Base-by-base conservation (phyloP, 495 filamentous ascomycete genomes). In the Tuber magnatum region DNA sequence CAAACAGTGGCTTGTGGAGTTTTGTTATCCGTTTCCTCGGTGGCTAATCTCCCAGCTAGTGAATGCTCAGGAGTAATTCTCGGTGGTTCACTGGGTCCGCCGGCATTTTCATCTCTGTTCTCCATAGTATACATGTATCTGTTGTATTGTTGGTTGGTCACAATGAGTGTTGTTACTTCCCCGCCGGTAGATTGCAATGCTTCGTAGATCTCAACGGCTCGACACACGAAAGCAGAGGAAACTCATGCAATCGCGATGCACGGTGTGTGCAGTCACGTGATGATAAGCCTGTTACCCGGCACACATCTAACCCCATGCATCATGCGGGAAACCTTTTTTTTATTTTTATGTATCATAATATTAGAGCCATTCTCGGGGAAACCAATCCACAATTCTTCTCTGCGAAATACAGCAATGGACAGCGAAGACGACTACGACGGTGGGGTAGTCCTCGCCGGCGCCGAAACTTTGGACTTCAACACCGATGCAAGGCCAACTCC, bases 341-440 rank as follows among this genome's bases (percentile, higher is more conserved):
- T 9, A 1, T 56, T 56, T 24, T 22, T 46, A 7, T 43, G 1
- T 43, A 7, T 40, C 7, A 20, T 20, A 48, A 40, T 40, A 40
- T 40, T 40, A 40, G 2, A 40, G 7, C 39, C 39, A 40, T 40
- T 40, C 7, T 7, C 39, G 2, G 39, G 39, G 39, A 40, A 40
- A 40, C 39, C 39, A 40, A 40, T 40, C 7, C 39, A 2, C 39
- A 40, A 40, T 40, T 40, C 39, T 40, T 7, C 39, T 40, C 39
- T 7, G 38, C 38, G 46, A 73, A 14, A 68, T 65, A 48, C 41
- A 41, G 56, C 41, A 68, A 80, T 81, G 74, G 75, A 78, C 61
- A 68, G 32, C 39, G 73, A 74, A 8, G 80, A 81, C 79, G 80
- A 81, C 75, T 81, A 81, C 44, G 79, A 81, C 51, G 79, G 77